These are phyloP conservation scores for Erythrophleum fordii DNA, from an alignment of 306 rosid genomes.

Conservation along the genomic window DNA sequence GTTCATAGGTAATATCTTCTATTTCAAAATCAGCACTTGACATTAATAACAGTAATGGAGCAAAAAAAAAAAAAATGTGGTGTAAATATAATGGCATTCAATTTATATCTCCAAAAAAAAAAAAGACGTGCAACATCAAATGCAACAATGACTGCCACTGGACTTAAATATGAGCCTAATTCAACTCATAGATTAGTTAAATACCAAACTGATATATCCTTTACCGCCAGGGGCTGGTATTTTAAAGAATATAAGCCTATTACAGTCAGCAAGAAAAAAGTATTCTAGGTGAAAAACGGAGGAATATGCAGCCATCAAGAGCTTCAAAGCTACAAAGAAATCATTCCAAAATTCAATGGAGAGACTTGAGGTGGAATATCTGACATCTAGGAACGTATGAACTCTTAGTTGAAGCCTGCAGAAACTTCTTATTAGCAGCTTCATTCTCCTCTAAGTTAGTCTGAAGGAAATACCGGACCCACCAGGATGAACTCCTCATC, in stretches of 20 bases:
- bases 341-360: conserved; percentile 43
- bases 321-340: conserved; percentile 32
- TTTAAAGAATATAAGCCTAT: conserved; percentile 45
- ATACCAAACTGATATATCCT: conserved; percentile 40
- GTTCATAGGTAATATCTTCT: too few relatives aligned
- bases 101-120: conserved; percentile 32
- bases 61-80: neutral
- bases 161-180: conserved; percentile 32
- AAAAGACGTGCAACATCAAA: neutral
- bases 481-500: conserved; percentile 79
- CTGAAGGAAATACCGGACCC: conserved; percentile 62
- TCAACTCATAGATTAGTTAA: conserved; percentile 36
- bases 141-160: conserved; percentile 39
- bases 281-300: conserved; percentile 26
- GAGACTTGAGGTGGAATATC: conserved; percentile 70
- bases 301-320: conserved; percentile 27
- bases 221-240: conserved; percentile 33
- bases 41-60: neutral
- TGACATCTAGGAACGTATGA: conserved; percentile 64
- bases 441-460: conserved; percentile 68
- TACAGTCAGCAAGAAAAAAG: conserved; percentile 36
- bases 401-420: conserved; percentile 56
- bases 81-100: conserved; percentile 28
- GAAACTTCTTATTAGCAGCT: conserved; percentile 61
- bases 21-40: neutral